phyloP scores from a whole-genome alignment of 495 filamentous ascomycete species.

The Lasiosphaeria ovina region DNA sequence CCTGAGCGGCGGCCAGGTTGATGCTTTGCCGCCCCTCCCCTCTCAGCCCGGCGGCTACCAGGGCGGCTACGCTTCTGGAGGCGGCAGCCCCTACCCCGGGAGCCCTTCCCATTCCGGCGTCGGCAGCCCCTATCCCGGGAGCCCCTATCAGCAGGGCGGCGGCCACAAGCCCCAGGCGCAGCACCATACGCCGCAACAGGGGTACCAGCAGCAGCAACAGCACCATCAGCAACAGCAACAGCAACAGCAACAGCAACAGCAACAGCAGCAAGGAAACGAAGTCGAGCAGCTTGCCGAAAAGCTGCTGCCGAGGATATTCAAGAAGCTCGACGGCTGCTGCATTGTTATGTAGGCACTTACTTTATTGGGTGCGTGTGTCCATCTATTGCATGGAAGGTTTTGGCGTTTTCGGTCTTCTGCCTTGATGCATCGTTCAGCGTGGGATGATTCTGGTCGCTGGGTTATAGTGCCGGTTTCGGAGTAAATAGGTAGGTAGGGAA shows the following conservation, averaged over 20 bases:
- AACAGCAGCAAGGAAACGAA: constrained; percentile 53
- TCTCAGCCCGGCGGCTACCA: constrained; percentile 40
- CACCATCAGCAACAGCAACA: constrained; percentile 25
- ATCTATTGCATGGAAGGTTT: not conserved
- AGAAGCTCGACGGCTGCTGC: constrained; percentile 67
- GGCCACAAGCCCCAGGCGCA: not conserved
- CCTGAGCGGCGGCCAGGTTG: constrained; percentile 36
- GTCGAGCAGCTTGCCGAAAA: constrained; percentile 63
- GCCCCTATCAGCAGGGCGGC: too few relatives aligned
- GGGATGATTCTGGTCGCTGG: not conserved
- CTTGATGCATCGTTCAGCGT: constrained; percentile 6
- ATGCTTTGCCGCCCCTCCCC: constrained; percentile 48
- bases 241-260: constrained; percentile 33
- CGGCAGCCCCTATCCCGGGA: too few relatives aligned
- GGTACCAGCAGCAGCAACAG: constrained; percentile 38
- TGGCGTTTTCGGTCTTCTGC: not conserved
- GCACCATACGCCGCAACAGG: constrained; percentile 27
- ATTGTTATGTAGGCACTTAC: constrained; percentile 65
- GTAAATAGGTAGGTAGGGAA: too few relatives aligned
- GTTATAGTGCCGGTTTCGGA: too few relatives aligned
- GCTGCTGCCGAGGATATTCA: constrained; percentile 56
- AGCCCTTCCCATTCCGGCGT: not conserved
- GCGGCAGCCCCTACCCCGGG: constrained; percentile 30
- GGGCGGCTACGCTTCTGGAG: constrained; percentile 35
- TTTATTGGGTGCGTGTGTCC: not conserved